Base-by-base conservation (phyloP, 768 basidiomycete genomes). In the Chalciporus sphaerocephalus region DNA sequence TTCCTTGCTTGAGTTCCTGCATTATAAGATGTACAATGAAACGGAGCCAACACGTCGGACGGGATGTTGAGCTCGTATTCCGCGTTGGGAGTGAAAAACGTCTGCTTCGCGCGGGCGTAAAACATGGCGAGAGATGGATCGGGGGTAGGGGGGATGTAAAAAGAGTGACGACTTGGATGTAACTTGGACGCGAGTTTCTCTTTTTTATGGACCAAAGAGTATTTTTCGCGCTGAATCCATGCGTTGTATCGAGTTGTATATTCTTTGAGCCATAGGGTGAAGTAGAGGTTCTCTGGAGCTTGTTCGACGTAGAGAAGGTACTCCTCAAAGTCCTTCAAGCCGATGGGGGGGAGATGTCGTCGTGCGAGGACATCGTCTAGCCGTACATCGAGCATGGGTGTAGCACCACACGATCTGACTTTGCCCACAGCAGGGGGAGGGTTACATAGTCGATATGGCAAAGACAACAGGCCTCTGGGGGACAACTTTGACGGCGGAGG, bases 271-370 rank as follows among this genome's bases (percentile, higher is more conserved):
- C 87, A 90, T 40, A 90, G 78, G n/a, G 78, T 75, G 58, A 90
- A 90, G 57, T 90, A 90, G 75, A 91, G 73, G 58, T 89, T 90
- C 62, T 90, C 87, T 18, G 85, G 80, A 38, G 74, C 74, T 44
- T 74, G 75, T 54, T 91, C 89, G 43, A 86, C 85, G 64, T 87
- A 88, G 34, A 91, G 71, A 43, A 90, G 69, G 75, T 87, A 91
- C 65, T 91, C 88, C 69, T 83, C 81, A 44, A 85, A 77, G 63
- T 86, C 84, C 61, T 86, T 86, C 51, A 86, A 69, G 30, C 82
- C 86, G 10, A 91, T 75, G 6, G 88, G 88, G 0, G 88, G 88
- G 0, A 91, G 74, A 61, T 91, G 87, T 46, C 80, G 83, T 50
- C 85, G 74, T 39, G 86, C 75, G 46, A 91, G 71, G 2, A 91